Evolutionary conservation across 495 filamentous ascomycete genomes (phyloP), one percentile per base, ranked within the genome.

Genomic region (Daldinia loculata): DNA sequence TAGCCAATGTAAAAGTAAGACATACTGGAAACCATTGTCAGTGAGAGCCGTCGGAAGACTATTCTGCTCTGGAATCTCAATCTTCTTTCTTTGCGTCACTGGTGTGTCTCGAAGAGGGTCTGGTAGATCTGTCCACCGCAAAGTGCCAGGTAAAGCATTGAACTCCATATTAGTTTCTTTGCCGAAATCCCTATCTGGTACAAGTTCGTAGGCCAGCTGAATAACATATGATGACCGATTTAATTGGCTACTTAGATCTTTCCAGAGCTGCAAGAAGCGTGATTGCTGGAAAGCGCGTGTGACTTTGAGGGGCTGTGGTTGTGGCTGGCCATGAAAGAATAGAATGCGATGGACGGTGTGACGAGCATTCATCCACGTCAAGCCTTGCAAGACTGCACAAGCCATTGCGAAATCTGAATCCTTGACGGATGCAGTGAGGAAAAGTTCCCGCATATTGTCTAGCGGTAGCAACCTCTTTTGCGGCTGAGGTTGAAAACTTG

Each of bases 121-220:
- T 5, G 82, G 83, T 9, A 82, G 39, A 26, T 84, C 82, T 8
- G 72, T 79, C 80, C 81, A 85, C 4, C 79, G 61, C 51, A 84
- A 60, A 29, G 66, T 75, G 32, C 74, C 79, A 0, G 75, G 71
- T 6, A 70, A 19, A 19, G 63, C 52, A 45, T 74, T 69, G 19
- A 78, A 69, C 5, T 79, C 75, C 56, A 70, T 71, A 12, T 61
- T 14, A 2, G 64, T 61, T 11, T 69, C 74, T 30, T 67, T 71
- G 24, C 72, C 74, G 26, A 76, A 70, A 66, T 82, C 75, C 12
- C 72, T 64, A 17, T 84, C 79, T 5, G 67, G 70, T 7, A 74
- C 66, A n/a, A 84, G 63, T 39, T 82, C 76, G 59, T 79, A 78
- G 29, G 78, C 78, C 27, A 72, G 66, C 56, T 82, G 81, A 8